Percentiles rank a stretch among this genome's conserved stretches.
Conservation (phyloP, 108 stramenopile species). For the Nitzschia sp. region DNA sequence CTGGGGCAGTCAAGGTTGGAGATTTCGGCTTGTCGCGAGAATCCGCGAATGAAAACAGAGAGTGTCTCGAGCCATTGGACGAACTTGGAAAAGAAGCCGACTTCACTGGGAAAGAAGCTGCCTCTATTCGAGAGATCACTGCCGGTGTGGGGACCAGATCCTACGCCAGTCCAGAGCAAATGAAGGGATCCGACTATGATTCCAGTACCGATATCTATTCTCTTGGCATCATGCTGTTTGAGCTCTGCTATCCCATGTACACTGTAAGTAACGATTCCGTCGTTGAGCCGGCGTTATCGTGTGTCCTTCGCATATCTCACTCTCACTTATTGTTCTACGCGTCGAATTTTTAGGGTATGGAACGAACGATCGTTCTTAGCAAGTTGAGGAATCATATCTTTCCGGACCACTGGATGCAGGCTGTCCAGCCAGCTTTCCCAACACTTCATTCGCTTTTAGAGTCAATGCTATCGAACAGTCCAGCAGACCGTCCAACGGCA, state of each 20-base stretch:
- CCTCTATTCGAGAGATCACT: slow-evolving; percentile 61
- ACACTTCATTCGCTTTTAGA: slow-evolving; percentile 58
- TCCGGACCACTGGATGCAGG: slow-evolving; percentile 61
- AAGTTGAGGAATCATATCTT: slow-evolving; percentile 51
- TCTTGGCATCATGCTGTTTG: slow-evolving; percentile 94
- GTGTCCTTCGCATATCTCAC: neutral
- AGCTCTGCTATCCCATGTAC: slow-evolving; percentile 92
- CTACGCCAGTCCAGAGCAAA: slow-evolving; percentile 95
- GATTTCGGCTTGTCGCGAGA: slow-evolving; percentile 88
- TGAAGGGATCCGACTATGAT: slow-evolving; percentile 88
- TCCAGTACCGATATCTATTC: slow-evolving; percentile 93
- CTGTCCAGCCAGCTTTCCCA: slow-evolving; percentile 56
- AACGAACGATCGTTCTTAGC: slow-evolving; percentile 53
- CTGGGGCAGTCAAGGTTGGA: slow-evolving; percentile 81
- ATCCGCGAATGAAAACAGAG: slow-evolving; percentile 37
- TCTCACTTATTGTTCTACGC: too few relatives aligned
- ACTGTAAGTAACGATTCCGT: slow-evolving; percentile 44
- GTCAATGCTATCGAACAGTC: slow-evolving; percentile 66
- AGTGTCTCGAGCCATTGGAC: slow-evolving; percentile 7
- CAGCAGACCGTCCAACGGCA: slow-evolving; percentile 68
- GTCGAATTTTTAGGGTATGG: slow-evolving; percentile 53
- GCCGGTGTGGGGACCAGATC: slow-evolving; percentile 92
- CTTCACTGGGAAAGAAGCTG: neutral
- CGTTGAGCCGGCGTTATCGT: too few relatives aligned
- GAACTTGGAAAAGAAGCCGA: slow-evolving; percentile 14